Base-by-base conservation (phyloP, 805 yeast species). In the Spathaspora hagerdaliae region DNA sequence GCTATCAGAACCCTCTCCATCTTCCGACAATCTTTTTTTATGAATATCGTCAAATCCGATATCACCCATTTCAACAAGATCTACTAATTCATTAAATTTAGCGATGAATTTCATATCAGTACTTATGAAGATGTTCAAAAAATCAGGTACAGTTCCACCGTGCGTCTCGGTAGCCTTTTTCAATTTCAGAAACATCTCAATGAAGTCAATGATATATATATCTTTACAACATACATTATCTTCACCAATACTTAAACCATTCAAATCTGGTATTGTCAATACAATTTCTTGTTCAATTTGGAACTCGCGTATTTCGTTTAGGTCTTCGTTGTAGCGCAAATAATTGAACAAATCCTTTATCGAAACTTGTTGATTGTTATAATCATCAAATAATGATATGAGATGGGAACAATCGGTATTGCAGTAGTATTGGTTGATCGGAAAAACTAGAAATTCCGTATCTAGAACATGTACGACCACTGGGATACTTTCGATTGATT, bases 141-240 rank as follows among this genome's bases (percentile, higher is more conserved):
- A 42, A 8, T 48, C 38, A 2, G 59, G 55, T 3, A 48, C 39
- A 12, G 13, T 14, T 8, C 26, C 38, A 26, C 41, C 36, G 9
- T 29, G 3, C 9, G 32, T 11, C 3, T 36, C 27, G 7, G 58
- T 51, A 24, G 55, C 51, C 4, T 36, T 44, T 9, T 45, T 43
- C 27, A 63, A 50, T 10, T 53, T 52, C 19, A 46, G 45, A 47
- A 60, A 64, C 24, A 60, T 43, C 19, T 50, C 42, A n/a, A 64
- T 39, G 31, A 69, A 55, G 47, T 64, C 71, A 13, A 49, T 49
- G 11, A 67, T 45, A 2, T 54, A 51, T 13, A 62, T 48, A 15
- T 60, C 59, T 15, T 55, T 48, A 3, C 64, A 45, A 45, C 64
- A 60, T 4, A 58, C 50, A 41, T 63, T 57, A 48, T 65, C 69